A percentile compares a stretch with the other conserved stretches of the same genome.
These are phyloP conservation scores for Trebouxia sp. DNA, from an alignment of 139 green algal genomes.

Conservation along the genomic window DNA sequence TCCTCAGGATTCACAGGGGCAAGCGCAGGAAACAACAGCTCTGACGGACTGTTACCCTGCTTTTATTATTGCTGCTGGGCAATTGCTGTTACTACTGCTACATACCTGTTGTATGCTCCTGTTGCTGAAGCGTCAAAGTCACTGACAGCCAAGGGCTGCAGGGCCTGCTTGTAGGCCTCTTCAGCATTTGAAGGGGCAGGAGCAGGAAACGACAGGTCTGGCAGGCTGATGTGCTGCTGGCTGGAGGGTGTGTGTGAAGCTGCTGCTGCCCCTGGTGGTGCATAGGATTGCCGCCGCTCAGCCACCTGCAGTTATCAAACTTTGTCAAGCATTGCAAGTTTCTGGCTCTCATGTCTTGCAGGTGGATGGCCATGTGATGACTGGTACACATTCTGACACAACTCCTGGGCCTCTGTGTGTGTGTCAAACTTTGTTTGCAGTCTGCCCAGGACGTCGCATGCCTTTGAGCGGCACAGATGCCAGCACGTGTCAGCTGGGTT, in stretches of 20 bases:
- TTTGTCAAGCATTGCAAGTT: not conserved
- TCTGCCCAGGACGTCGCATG: too few species aligned
- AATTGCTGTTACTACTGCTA: too few species aligned
- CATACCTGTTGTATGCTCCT: constrained; percentile 65
- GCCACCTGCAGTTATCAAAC: not conserved
- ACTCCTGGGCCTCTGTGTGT: too few species aligned
- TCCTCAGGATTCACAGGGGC: constrained; percentile 44
- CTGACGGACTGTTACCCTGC: too few species aligned
- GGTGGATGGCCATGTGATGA: too few species aligned
- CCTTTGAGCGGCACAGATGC: too few species aligned
- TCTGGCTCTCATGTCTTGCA: not conserved
- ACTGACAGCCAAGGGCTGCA: constrained; percentile 49
- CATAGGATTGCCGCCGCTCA: not conserved
- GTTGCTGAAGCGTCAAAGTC: constrained; percentile 58
- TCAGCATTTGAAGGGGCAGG: constrained; percentile 44
- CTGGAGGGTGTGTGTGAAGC: not conserved
- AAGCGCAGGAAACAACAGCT: not conserved
- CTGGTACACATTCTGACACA: too few species aligned
- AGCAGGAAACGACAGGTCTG: constrained; percentile 3
- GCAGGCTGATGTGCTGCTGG: not conserved
- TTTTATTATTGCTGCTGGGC: too few species aligned
- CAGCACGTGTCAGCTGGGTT: too few species aligned
- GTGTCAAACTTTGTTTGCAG: too few species aligned
- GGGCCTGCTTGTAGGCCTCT: constrained; percentile 44
- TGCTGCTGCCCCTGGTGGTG: not conserved